Evolutionary conservation across 2,329 filamentous ascomycete species (phyloP), one percentile per base, ranked within the genome.

Genomic region (Xylariaceae sp.): DNA sequence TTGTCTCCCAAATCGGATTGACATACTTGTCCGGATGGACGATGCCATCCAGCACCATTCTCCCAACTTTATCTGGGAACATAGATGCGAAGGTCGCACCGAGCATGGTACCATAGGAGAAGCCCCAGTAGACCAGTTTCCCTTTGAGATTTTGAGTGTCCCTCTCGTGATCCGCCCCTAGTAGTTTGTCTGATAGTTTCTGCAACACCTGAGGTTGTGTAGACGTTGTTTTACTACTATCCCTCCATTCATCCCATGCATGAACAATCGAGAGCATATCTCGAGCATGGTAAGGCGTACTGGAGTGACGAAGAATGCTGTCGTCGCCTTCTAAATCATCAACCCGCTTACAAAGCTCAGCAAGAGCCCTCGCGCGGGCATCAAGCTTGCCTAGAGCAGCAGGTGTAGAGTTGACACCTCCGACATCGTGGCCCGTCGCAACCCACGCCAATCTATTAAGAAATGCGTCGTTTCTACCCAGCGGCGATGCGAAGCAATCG

Each of bases 1-100:
- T 71, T 12, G 69, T 69, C 5, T 58, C 66, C 71, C 70, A 75
- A 22, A 65, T 64, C 3, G 71, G 72, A 18, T 61, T 63, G 46
- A 73, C 73, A 53, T 78, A 77, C 45, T 76, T 71, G 43, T 69
- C 65, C n/a, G 65, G 65, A n/a, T 70, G 62, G 9, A 70, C 62
- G 6, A 62, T 70, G 57, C 65, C 68, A 36, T 71, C 67, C 2
- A 71, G 50, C 18, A 81, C 69, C 47, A 78, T 56, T 53, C 73
- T 66, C 56, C 72, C 63, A 56, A 77, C 66, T 36, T 66, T 73
- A 46, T 74, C 69, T 10, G 73, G 73, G 47, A 71, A 73, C 67
- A 75, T 72, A 14, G 69, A 66, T 6, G 72, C 71, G 46, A 73
- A 73, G 3, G 69, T 72, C 6, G 63, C 64, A 2, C 73, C 73